phyloP scores from a whole-genome alignment of 1,284 basidiomycete genomes.

The Ganoderma leucocontextum region DNA sequence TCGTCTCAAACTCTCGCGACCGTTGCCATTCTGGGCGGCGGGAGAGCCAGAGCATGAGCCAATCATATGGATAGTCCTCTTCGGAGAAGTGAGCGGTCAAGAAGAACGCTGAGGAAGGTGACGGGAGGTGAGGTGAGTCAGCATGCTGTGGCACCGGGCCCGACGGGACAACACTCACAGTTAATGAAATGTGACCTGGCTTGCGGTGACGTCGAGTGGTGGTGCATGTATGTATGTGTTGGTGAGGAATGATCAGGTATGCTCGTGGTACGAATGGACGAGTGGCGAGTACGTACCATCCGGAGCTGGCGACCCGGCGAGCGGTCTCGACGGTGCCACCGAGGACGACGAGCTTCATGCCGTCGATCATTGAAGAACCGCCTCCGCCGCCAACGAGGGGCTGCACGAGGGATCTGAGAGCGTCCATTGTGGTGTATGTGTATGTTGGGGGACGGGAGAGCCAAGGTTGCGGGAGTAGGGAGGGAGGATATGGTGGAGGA shows the following conservation, averaged over 20 bases:
- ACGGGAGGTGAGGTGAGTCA: constrained; percentile 28
- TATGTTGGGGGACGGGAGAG: constrained; percentile 34
- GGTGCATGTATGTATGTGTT: constrained; percentile 23
- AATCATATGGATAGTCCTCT: constrained; percentile 86
- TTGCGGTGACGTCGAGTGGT: constrained; percentile 12
- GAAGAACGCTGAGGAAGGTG: constrained; percentile 72
- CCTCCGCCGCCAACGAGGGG: constrained; percentile 79
- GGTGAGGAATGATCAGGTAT: constrained; percentile 22
- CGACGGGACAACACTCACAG: constrained; percentile 57
- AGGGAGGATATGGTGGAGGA: constrained; percentile 39
- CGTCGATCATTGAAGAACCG: constrained; percentile 80
- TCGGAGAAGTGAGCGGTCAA: constrained; percentile 86
- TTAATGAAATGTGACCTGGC: constrained; percentile 81
- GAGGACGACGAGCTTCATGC: constrained; percentile 86
- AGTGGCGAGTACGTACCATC: constrained; percentile 58
- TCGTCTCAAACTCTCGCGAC: constrained; percentile 85
- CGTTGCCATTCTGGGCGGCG: constrained; percentile 84
- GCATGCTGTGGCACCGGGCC: constrained; percentile 26
- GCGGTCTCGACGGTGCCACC: constrained; percentile 88
- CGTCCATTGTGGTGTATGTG: constrained; percentile 64
- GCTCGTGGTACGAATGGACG: not conserved
- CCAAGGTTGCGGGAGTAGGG: constrained; percentile 39
- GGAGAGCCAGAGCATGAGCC: constrained; percentile 84
- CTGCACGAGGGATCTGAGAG: constrained; percentile 81
- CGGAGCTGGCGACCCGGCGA: constrained; percentile 78